Evolutionary conservation across 768 basidiomycete species (phyloP), one percentile per base, ranked within the genome.

Genomic region (Tubosaeta sp.): DNA sequence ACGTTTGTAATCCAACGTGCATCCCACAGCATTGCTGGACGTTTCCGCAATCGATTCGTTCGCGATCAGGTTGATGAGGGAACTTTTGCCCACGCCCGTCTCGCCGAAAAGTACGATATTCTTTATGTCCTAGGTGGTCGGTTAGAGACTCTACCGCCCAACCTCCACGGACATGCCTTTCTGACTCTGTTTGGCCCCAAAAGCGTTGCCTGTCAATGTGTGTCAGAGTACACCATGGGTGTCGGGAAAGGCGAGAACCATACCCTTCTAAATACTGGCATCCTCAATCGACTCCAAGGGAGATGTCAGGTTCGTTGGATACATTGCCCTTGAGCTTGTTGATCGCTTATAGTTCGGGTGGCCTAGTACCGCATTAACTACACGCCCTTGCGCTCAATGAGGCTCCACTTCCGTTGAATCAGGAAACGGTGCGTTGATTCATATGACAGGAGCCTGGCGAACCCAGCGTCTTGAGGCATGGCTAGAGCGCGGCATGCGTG

Each of bases 51-150:
- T 10, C 16, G 27, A 44, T 47, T 31, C 27, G 3, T 50, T 55
- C 2, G 61, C 58, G 16, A 62, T 57, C 33, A 60, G 19, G 43
- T 62, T 64, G 49, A 62, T 53, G 49, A 62, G 55, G 29, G 62
- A 64, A 42, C 61, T 62, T 42, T 63, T 63, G 22, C 61, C 61
- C 31, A 62, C 61, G 22, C 61, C 61, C 1, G 50, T 63, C 41
- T 63, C 58, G n/a, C 61, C 61, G 9, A 63, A 57, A 3, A 63
- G 32, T 1, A 63, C 53, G 33, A 64, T 19, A 27, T 63, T 54
- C 39, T 64, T 64, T 22, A 31, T n/a, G 27, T 45, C 53, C 50
- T 56, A 4, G 9, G 16, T 6, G 17, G 25, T 43, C 19, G 14
- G 45, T 51, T 22, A 38, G 33, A 27, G 46, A 29, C 33, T 34